Percentiles rank a stretch among this genome's conserved stretches.
Conservation (phyloP, 2,329 filamentous ascomycete genomes). For the Colletotrichum sp. region DNA sequence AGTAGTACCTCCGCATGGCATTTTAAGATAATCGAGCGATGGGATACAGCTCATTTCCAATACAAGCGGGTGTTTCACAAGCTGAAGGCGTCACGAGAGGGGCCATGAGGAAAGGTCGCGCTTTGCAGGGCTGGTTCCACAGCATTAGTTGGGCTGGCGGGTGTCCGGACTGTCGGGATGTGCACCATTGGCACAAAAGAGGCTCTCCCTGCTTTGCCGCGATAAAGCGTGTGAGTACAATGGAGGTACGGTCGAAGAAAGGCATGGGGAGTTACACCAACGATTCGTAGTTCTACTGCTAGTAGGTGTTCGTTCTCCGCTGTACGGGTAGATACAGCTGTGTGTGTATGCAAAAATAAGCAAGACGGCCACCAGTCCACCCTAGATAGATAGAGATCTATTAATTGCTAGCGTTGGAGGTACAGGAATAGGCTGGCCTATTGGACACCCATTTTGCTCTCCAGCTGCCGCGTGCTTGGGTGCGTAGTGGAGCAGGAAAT, state of each 20-base stretch:
- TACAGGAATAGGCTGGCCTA: background rate
- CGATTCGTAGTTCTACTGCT: background rate
- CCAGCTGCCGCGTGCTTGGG: background rate
- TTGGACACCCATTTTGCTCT: background rate
- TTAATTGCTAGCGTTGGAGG: background rate
- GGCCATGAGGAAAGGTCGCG: background rate
- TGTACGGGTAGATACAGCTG: background rate
- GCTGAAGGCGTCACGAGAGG: background rate
- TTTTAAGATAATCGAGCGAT: background rate
- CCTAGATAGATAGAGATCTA: background rate
- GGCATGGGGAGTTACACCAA: background rate
- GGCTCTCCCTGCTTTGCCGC: background rate
- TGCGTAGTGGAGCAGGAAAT: background rate
- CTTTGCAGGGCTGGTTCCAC: background rate
- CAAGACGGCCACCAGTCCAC: background rate
- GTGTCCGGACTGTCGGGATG: background rate
- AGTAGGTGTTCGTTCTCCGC: background rate
- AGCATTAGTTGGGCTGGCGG: background rate
- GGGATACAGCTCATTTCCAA: background rate
- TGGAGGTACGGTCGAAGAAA: background rate
- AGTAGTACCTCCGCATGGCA: background rate
- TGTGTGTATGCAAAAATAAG: background rate
- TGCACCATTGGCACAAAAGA: background rate
- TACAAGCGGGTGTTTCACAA: background rate
- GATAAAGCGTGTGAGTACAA: background rate